These are phyloP conservation scores for Beta macrorhiza DNA, from an alignment of 179 eudicot genomes.

Conservation along the genomic window DNA sequence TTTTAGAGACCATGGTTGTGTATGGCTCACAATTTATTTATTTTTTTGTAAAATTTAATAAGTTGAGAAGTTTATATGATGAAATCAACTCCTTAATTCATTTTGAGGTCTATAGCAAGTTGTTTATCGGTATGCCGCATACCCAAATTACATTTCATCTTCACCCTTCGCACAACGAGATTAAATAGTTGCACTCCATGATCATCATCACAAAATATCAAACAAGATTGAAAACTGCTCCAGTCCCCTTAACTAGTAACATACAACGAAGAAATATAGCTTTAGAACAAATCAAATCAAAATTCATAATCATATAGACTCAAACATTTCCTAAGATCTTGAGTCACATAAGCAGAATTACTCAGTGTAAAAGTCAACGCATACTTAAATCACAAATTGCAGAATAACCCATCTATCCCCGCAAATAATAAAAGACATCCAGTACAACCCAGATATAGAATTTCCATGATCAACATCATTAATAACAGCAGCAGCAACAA, in stretches of 20 bases:
- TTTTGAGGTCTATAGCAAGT: too few relatives aligned
- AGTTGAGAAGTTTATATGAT: too few relatives aligned
- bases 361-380: constrained; percentile 15
- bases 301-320: not conserved
- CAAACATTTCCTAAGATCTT: not conserved
- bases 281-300: not conserved
- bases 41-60: too few relatives aligned
- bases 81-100: too few relatives aligned
- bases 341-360: not conserved
- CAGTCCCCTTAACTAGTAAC: not conserved
- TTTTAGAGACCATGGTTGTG: too few relatives aligned
- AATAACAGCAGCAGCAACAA: not conserved
- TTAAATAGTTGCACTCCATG: not conserved
- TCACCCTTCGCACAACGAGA: not conserved
- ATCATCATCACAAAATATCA: not conserved
- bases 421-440: not conserved
- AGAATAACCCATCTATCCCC: not conserved
- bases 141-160: not conserved
- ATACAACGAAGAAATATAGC: not conserved
- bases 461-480: not conserved
- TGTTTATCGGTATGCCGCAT: too few relatives aligned
- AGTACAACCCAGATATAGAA: not conserved
- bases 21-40: too few relatives aligned
- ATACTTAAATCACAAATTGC: too few relatives aligned
- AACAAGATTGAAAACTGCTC: too few relatives aligned